phyloP scores from a whole-genome alignment of 192 early-diverging fungal genomes.

The Coemansia sp. region DNA sequence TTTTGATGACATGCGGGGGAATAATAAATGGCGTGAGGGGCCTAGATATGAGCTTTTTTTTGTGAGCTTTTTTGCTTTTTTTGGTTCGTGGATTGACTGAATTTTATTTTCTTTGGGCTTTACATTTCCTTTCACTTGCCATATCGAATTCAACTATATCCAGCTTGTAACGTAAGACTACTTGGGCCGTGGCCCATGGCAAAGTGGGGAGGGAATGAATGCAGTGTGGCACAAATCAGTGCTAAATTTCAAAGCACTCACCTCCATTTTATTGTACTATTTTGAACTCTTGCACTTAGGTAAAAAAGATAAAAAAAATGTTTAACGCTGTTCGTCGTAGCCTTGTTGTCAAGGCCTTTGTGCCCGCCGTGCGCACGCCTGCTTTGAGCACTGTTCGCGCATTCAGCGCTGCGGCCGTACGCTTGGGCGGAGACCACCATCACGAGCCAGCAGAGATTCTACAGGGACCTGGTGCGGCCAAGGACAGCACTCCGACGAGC shows the following conservation, averaged over 20 bases:
- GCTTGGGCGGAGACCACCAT: slow-evolving; percentile 29
- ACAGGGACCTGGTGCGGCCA: slow-evolving; percentile 66
- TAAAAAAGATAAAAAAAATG: slow-evolving; percentile 24
- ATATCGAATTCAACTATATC: neutral
- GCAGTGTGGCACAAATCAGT: neutral
- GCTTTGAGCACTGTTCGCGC: slow-evolving; percentile 17
- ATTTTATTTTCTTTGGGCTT: slow-evolving; percentile 2
- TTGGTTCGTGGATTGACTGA: neutral
- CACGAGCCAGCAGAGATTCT: slow-evolving; percentile 30
- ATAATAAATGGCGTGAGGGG: slow-evolving; percentile 6
- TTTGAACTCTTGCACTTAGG: neutral
- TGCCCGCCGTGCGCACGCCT: slow-evolving; percentile 6
- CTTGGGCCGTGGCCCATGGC: neutral
- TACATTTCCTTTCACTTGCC: slow-evolving; percentile 8
- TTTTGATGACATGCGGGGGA: neutral
- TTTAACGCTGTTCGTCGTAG: slow-evolving; percentile 42
- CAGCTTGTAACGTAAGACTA: slow-evolving; percentile 5
- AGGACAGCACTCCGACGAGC: slow-evolving; percentile 78
- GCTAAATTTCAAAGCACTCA: slow-evolving; percentile 2
- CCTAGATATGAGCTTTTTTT: neutral
- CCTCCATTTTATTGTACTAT: neutral
- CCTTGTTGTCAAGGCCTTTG: slow-evolving; percentile 28
- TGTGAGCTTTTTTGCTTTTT: neutral
- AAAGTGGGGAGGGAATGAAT: neutral
- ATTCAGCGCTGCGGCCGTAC: slow-evolving; percentile 33